A percentile compares a stretch with the other conserved stretches of the same genome.
phyloP scores from a whole-genome alignment of 805 yeast species.

The Diddensiella santjacobensis region DNA sequence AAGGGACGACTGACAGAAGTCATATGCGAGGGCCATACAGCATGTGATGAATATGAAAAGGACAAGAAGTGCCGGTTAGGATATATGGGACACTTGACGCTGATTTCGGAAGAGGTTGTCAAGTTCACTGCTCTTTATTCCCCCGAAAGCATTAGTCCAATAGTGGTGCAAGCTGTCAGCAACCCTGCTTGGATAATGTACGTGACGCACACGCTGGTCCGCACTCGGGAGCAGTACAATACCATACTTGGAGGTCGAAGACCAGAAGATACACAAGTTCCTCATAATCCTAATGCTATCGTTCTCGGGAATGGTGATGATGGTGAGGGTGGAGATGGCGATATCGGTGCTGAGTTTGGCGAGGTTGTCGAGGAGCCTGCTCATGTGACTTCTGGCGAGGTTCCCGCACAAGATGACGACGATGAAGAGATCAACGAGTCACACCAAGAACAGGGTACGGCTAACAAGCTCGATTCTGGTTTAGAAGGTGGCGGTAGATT shows the following conservation, averaged over 20 bases:
- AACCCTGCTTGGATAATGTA: conserved; percentile 73
- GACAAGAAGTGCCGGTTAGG: conserved; percentile 69
- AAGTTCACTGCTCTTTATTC: conserved; percentile 67
- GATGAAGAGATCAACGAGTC: conserved; percentile 20
- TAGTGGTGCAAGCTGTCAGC: conserved; percentile 46
- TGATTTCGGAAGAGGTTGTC: conserved; percentile 93
- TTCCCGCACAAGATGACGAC: conserved; percentile 24
- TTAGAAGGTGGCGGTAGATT: conserved; percentile 45
- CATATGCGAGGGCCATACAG: conserved; percentile 58
- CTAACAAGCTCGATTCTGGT: conserved; percentile 20
- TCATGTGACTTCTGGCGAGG: conserved; percentile 21
- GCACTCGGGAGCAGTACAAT: conserved; percentile 90
- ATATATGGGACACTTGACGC: conserved; percentile 93
- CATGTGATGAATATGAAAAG: conserved; percentile 57
- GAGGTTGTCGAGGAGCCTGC: conserved; percentile 6
- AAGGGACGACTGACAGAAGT: conserved; percentile 55
- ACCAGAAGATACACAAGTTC: conserved; percentile 38
- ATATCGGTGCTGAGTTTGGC: conserved; percentile 16
- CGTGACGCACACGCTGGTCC: conserved; percentile 76
- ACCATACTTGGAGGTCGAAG: conserved; percentile 84
- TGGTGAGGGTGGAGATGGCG: conserved; percentile 33
- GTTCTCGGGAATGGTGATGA: conserved; percentile 33
- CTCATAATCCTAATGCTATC: conserved; percentile 31
- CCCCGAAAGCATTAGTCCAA: conserved; percentile 55
- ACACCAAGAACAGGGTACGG: conserved; percentile 1